These are phyloP conservation scores for Stemphylium lycopersici DNA, from an alignment of 2,329 filamentous ascomycete genomes.

Conservation along the genomic window DNA sequence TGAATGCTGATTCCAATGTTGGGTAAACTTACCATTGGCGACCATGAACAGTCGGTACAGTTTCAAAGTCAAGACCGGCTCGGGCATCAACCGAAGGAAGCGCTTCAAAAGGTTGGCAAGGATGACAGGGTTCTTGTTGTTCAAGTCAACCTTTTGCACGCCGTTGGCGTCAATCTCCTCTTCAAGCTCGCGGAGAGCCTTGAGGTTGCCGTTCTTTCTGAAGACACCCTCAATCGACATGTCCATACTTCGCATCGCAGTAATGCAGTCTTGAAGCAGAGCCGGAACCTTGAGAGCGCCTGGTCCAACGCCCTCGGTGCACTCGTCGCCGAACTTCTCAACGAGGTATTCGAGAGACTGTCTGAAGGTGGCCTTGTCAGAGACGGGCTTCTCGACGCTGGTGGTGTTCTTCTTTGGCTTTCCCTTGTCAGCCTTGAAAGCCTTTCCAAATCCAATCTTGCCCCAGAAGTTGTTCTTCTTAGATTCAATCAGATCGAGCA, in stretches of 20 bases:
- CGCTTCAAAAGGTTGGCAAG: slow-evolving; percentile 93
- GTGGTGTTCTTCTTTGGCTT: slow-evolving; percentile 78
- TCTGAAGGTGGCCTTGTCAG: slow-evolving; percentile 83
- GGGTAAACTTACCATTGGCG: slow-evolving; percentile 69
- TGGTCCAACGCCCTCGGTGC: slow-evolving; percentile 94
- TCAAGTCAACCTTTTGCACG: slow-evolving; percentile 83
- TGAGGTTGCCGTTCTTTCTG: slow-evolving; percentile 98
- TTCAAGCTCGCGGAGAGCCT: slow-evolving; percentile 83
- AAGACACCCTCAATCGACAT: slow-evolving; percentile 98
- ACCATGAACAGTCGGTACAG: slow-evolving; percentile 89
- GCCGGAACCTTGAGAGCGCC: slow-evolving; percentile 88
- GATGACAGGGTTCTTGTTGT: slow-evolving; percentile 88
- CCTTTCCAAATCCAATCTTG: slow-evolving; percentile 95
- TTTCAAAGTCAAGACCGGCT: slow-evolving; percentile 94
- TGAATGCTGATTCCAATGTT: neutral
- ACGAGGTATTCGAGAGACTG: slow-evolving; percentile 87
- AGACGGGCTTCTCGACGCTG: slow-evolving; percentile 43
- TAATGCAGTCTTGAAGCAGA: slow-evolving; percentile 92
- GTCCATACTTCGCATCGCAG: slow-evolving; percentile 97
- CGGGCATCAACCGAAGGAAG: slow-evolving; percentile 91
- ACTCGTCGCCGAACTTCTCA: slow-evolving; percentile 93
- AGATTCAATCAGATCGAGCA: slow-evolving; percentile 90
- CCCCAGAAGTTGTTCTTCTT: slow-evolving; percentile 97
- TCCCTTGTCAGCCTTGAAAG: slow-evolving; percentile 58
- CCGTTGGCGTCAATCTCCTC: slow-evolving; percentile 86